Evolutionary conservation across 441 rosid genomes (phyloP).

Genomic region (Erodium chrysanthum): DNA sequence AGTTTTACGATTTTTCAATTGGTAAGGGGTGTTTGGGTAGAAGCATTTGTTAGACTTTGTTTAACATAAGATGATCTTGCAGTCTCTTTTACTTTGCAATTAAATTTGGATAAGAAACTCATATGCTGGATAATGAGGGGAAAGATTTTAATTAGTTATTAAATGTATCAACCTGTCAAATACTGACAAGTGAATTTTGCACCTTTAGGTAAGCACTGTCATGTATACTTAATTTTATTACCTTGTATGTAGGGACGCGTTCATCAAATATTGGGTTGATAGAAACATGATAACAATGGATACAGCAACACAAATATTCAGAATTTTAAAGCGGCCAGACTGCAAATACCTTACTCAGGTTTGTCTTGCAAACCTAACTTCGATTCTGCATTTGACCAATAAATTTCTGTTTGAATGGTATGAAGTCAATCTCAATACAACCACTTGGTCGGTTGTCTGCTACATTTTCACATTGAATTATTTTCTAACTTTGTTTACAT

Average conservation of each 20-base stretch:
- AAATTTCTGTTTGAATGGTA: background rate
- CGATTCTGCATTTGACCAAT: background rate
- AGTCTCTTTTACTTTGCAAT: background rate
- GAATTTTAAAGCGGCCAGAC: conserved; percentile 67
- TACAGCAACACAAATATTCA: conserved; percentile 65
- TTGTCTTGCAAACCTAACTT: conserved; percentile 13
- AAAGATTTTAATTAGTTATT: background rate
- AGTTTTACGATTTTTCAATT: background rate
- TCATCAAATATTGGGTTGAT: conserved; percentile 77
- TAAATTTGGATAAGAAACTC: background rate
- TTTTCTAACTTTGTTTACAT: conserved; percentile 14
- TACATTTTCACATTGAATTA: conserved; percentile 6
- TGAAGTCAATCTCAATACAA: background rate
- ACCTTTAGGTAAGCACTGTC: background rate
- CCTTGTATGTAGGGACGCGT: conserved; percentile 53
- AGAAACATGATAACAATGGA: conserved; percentile 75
- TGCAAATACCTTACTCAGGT: conserved; percentile 75
- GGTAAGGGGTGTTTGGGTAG: background rate
- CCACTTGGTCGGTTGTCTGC: background rate
- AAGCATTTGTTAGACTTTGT: background rate
- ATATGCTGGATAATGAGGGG: background rate
- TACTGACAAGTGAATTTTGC: background rate
- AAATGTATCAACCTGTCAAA: background rate
- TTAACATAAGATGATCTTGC: background rate
- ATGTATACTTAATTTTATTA: conserved; percentile 9